Evolutionary conservation across 2,329 filamentous ascomycete species (phyloP), one percentile per base, ranked within the genome.

Genomic region (Colletotrichum sp.): DNA sequence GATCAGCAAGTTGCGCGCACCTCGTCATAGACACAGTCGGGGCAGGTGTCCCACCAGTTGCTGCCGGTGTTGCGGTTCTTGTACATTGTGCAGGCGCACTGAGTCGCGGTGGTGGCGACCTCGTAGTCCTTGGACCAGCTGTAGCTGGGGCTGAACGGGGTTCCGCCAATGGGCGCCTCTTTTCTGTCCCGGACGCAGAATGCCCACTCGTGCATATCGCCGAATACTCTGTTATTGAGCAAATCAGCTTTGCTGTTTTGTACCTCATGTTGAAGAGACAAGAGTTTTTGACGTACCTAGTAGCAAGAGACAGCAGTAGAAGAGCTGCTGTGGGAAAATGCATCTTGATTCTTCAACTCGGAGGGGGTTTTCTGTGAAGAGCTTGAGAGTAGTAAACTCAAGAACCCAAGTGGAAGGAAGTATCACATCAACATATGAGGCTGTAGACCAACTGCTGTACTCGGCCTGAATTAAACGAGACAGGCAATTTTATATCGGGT

Each of bases 1-100:
- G 22, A 57, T 25, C 12, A 27, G 12, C 6, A 15, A 25, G 22
- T 5, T 8, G 25, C 0, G 59, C 70, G 25, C 62, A 69, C 57
- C 57, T 62, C 57, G 57, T 62, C 72, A 8, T 68, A 77, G 6
- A n/a, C 39, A 57, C 77, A 78, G 34, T 78, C 77, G 6, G 76
- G 70, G 65, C 77, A 78, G 9, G 62, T 64, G 25, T 78, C 77
- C 76, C 76, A 78, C n/a, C 70, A 63, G 8, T 78, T 77, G 65
- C 65, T 72, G 22, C 77, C 77, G 5, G 77, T 78, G 71, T 77
- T 78, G 65, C 77, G 77, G 4, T 39, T 25, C 32, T 39, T 74
- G 68, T 78, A 78, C 9, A 55, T 29, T 32, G 62, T 44, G 44
- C 77, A 78, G 22, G 77, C 77, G 69, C 77, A 78, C 25, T 69